These are phyloP conservation scores for Coccomyxa sp. DNA, from an alignment of 139 green algal species.

Conservation along the genomic window DNA sequence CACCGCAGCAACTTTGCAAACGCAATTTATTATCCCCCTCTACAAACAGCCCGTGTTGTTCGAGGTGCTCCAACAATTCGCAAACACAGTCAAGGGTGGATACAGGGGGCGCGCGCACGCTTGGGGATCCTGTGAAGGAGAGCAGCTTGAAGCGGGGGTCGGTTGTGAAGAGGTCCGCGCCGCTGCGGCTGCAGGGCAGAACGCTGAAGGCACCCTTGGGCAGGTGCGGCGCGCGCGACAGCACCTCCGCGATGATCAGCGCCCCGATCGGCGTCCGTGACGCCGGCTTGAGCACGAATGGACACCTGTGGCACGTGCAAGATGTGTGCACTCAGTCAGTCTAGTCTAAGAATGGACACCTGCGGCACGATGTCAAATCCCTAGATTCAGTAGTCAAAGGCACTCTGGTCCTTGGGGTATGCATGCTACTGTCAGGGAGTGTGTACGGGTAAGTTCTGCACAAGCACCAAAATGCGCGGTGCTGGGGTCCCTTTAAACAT, in stretches of 20 bases:
- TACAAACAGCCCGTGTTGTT: too few relatives aligned
- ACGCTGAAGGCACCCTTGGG: neutral
- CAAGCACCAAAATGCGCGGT: too few relatives aligned
- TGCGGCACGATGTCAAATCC: neutral
- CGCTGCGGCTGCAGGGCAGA: neutral
- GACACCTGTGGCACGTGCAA: neutral
- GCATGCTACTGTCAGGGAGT: too few relatives aligned
- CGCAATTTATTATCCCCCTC: too few relatives aligned
- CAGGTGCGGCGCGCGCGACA: neutral
- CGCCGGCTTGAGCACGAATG: neutral
- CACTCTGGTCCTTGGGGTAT: too few relatives aligned
- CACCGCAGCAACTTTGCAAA: too few relatives aligned
- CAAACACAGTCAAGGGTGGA: neutral
- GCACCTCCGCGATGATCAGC: slow-evolving; percentile 3
- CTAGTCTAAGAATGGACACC: slow-evolving; percentile 1
- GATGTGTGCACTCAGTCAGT: too few relatives aligned
- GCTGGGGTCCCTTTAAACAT: too few relatives aligned
- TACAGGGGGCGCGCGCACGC: neutral
- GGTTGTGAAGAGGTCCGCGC: neutral
- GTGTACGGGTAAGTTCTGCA: too few relatives aligned
- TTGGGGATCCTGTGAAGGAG: neutral
- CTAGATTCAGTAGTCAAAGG: too few relatives aligned
- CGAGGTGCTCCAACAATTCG: too few relatives aligned
- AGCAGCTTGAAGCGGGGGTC: neutral
- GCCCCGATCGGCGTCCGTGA: slow-evolving; percentile 1